Conservation (phyloP, 345 rosid species). For the Citrus trifoliata region DNA sequence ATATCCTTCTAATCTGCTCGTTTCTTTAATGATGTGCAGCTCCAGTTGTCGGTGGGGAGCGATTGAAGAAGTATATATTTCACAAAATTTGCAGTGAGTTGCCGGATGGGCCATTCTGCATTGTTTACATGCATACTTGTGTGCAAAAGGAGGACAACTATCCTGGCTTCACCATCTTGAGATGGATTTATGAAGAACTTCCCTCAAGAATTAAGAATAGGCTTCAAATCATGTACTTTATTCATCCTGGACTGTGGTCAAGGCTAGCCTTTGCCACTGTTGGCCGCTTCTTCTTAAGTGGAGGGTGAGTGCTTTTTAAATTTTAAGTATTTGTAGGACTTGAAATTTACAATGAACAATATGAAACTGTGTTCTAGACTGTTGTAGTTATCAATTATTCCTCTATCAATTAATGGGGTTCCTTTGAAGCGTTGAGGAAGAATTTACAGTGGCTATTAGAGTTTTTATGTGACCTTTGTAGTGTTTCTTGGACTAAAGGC, state of each 20-base stretch:
- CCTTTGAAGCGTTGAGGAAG: not conserved
- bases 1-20: not conserved
- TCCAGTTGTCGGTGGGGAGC: constrained; percentile 72
- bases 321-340: not conserved
- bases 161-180: constrained; percentile 77
- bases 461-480: not conserved
- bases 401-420: not conserved
- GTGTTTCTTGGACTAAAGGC: not conserved
- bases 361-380: not conserved
- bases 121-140: constrained; percentile 79
- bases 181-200: constrained; percentile 95
- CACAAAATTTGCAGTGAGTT: constrained; percentile 68
- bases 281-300: constrained; percentile 88
- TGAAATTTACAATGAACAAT: not conserved
- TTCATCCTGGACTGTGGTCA: constrained; percentile 90
- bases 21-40: constrained; percentile 43
- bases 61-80: constrained; percentile 73
- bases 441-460: not conserved
- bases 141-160: constrained; percentile 87
- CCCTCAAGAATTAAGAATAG: constrained; percentile 68
- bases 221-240: constrained; percentile 70
- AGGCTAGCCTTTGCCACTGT: constrained; percentile 80
- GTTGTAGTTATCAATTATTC: not conserved
- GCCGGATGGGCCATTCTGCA: constrained; percentile 78
- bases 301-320: constrained; percentile 55